phyloP scores from a whole-genome alignment of 805 yeast species.

The Saturnispora sanitii region DNA sequence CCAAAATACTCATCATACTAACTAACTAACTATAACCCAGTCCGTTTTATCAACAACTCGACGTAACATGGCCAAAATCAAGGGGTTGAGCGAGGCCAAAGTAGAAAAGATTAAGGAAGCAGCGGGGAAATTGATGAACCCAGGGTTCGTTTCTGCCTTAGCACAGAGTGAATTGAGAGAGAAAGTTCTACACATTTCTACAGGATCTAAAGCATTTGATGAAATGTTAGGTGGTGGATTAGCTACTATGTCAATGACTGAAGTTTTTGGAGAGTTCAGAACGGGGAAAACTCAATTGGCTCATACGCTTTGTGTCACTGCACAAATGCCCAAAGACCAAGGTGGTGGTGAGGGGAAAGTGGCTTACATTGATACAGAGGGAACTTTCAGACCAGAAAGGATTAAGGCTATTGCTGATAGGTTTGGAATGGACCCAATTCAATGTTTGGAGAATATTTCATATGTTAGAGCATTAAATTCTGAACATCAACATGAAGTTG shows the following conservation, averaged over 20 bases:
- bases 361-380: conserved; percentile 72
- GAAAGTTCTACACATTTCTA: conserved; percentile 53
- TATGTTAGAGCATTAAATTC: conserved; percentile 59
- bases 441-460: conserved; percentile 57
- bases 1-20: conserved; percentile 2
- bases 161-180: conserved; percentile 56
- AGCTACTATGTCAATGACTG: conserved; percentile 68
- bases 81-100: conserved; percentile 63
- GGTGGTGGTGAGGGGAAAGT: conserved; percentile 82
- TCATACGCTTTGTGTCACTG: conserved; percentile 67
- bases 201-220: conserved; percentile 65
- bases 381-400: conserved; percentile 70
- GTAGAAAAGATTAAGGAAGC: conserved; percentile 71
- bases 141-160: conserved; percentile 68
- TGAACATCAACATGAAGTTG: conserved; percentile 68
- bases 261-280: conserved; percentile 71
- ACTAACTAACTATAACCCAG: conserved; percentile 26
- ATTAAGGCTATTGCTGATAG: conserved; percentile 55
- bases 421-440: conserved; percentile 59
- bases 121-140: conserved; percentile 52
- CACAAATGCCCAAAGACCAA: conserved; percentile 59
- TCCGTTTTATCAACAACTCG: conserved; percentile 52
- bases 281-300: conserved; percentile 80
- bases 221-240: conserved; percentile 66
- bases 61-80: conserved; percentile 47